Evolutionary conservation across 2,329 filamentous ascomycete species (phyloP), one percentile per base, ranked within the genome.

Genomic region (Hypoxylon sp.): DNA sequence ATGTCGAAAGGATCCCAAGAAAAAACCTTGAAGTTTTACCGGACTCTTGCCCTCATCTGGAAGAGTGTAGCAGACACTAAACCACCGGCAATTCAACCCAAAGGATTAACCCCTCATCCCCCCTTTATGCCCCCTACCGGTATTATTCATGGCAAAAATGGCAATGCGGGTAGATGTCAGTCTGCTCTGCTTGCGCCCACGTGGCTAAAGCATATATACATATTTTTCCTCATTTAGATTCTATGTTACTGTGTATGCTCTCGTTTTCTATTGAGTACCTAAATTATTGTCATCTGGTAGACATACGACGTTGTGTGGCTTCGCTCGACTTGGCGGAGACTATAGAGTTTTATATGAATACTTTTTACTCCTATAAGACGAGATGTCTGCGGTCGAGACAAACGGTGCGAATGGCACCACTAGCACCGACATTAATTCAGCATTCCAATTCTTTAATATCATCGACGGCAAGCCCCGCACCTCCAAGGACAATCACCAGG

Each of bases 381-480:
- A 60, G 19, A 72, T 72, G 70, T 57, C 64, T 67, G 48, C 60
- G 8, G 33, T 44, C 11, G 64, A 65, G 61, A 50, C 60, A 1
- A 67, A 70, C 50, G 64, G 71, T 37, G 46, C 68, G 42, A 58
- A 65, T 35, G 48, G 71, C 39, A 42, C 68, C 31, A 58, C 63
- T 35, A 39, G 33, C 35, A 51, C 68, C n/a, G 71, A 67, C 50
- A 70, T 69, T 33, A 55, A 70, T 48, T 55, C 73, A 8, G 56
- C 35, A 14, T 59, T 73, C 50, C 62, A 78, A 64, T 85, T 85
- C 73, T 79, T 75, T 76, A 85, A 85, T 73, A 75, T 83, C 63
- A 78, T 85, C 73, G 80, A 83, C 70, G 82, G 82, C 47, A 77
- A 83, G 70, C 73, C 73, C 54, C 80, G 81, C 56, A 63, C 70